Base-by-base conservation (phyloP, 1,139 yeast species). In the Suhomyces atakaporum region DNA sequence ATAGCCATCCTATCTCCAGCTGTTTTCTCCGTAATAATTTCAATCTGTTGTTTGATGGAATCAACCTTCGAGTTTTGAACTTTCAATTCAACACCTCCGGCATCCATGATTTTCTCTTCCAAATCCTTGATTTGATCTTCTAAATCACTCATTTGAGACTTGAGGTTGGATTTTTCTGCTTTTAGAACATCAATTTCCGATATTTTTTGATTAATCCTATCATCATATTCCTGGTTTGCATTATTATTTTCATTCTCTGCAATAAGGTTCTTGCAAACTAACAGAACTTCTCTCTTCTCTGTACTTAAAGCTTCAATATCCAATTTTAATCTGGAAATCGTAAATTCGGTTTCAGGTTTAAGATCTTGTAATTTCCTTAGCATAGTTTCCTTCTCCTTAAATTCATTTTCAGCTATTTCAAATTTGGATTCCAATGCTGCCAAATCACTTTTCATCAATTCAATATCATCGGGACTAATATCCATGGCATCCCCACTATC, bases 41-140 rank as follows among this genome's bases (percentile, higher is more conserved):
- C 86, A 29, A 86, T 75, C 50, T 79, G 77, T 49, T 85, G 88
- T 32, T 71, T 69, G 25, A 85, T 69, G 1, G 94, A 84, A 50
- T 82, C 92, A 9, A 92, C 96, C 51, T 81, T 84, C 1, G 94
- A 77, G 47, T 81, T 85, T 52, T 89, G 96, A 44, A 85, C 61
- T 39, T 90, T 80, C 46, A 92, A 70, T 45, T 82, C 82, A 9
- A 86, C 83, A 46, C 99, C 99, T 36, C 99, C 98, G 36, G 89
- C 84, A 41, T 85, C 84, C 86, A 90, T 79, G 24, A 94, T 87
- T 53, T 82, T 74, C 39, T 82, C 87, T 49, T 88, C 90, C 6
- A 89, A 62, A 0, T 51, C 68, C 10, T 72, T 68, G 29, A 90
- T 84, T 39, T 75, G 71, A 7, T 61, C 53, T 44, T 85, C 90